Conservation (phyloP, 768 basidiomycete genomes). For the Russula sp. region DNA sequence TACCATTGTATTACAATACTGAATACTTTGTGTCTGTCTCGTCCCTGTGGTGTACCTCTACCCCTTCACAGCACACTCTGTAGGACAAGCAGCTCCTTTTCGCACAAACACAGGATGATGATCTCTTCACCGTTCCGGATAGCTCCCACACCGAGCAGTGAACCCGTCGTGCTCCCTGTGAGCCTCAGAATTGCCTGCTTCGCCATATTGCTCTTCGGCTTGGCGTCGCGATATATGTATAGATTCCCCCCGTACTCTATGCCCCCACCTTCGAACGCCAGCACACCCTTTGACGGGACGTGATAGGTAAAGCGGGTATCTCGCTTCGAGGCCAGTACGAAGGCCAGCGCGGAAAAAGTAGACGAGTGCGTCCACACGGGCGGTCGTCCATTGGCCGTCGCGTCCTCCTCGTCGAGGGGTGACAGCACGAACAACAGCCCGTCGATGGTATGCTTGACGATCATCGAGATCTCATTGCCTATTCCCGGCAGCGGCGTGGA, state of each 20-base stretch:
- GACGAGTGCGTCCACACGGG: constrained; percentile 63
- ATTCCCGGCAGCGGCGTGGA: constrained; percentile 63
- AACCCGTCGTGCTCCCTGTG: constrained; percentile 60
- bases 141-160: constrained; percentile 68
- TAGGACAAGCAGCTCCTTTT: constrained; percentile 64
- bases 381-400: constrained; percentile 13
- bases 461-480: constrained; percentile 35
- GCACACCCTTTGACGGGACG: constrained; percentile 43
- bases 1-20: constrained; percentile 23
- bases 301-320: constrained; percentile 88
- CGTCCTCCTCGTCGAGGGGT: constrained; percentile 13
- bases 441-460: constrained; percentile 54
- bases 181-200: constrained; percentile 79
- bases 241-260: constrained; percentile 69
- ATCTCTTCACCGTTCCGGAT: constrained; percentile 31
- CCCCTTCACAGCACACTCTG: constrained; percentile 29
- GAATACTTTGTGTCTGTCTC: constrained; percentile 19
- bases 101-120: constrained; percentile 65
- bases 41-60: background rate
- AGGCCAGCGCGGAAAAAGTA: constrained; percentile 88
- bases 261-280: constrained; percentile 80
- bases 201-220: constrained; percentile 49
- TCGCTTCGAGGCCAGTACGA: constrained; percentile 88
- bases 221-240: constrained; percentile 70
- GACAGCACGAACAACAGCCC: constrained; percentile 25